These are phyloP conservation scores for Jamesozyma gamospora DNA, from an alignment of 805 yeast species.

Conservation along the genomic window DNA sequence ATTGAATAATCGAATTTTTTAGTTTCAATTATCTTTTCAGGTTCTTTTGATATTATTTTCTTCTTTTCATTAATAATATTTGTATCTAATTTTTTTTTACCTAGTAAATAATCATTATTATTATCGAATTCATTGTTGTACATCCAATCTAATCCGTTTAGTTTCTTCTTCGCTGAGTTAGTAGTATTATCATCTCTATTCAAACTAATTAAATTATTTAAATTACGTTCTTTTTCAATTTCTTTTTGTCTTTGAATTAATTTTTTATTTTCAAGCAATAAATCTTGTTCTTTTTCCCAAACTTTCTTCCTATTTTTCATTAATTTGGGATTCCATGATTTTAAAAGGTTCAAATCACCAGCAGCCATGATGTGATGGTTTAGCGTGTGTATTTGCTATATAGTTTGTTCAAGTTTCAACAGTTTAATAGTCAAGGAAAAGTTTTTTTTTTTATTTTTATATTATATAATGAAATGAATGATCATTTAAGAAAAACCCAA, in stretches of 20 bases:
- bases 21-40: constrained; percentile 1
- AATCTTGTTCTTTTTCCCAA: constrained; percentile 73
- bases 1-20: constrained; percentile 11
- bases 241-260: constrained; percentile 57
- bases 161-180: too few species aligned
- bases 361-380: too few species aligned
- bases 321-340: constrained; percentile 93
- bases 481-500: too few species aligned
- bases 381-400: too few species aligned
- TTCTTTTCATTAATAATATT: constrained; percentile 4
- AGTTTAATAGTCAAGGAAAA: too few species aligned
- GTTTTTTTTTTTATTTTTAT: too few species aligned
- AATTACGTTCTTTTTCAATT: constrained; percentile 49
- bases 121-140: constrained; percentile 40
- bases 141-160: constrained; percentile 87
- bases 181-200: constrained; percentile 25
- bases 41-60: too few species aligned
- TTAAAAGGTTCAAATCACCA: constrained; percentile 78
- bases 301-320: constrained; percentile 77
- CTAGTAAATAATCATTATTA: constrained; percentile 16
- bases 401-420: too few species aligned
- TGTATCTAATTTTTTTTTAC: constrained; percentile 15
- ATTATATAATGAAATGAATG: too few species aligned
- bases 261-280: constrained; percentile 56
- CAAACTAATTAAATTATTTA: constrained; percentile 45